Conservation (phyloP, 2,329 filamentous ascomycete genomes). For the Samsoniella hepiali region DNA sequence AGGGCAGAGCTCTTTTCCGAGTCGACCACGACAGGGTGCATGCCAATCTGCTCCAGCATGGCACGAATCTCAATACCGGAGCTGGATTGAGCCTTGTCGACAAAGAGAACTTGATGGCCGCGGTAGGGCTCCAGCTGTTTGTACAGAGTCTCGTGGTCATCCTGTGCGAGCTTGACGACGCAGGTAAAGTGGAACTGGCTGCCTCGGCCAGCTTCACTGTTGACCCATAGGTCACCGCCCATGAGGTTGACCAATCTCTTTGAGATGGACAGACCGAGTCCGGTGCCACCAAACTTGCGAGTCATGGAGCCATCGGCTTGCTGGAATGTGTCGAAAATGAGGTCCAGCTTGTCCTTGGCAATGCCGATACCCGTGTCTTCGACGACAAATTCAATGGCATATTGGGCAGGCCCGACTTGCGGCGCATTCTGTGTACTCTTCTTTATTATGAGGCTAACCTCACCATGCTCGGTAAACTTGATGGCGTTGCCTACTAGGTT, state of each 20-base stretch:
- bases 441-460: conserved; percentile 91
- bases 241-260: conserved; percentile 93
- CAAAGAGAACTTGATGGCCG: conserved; percentile 87
- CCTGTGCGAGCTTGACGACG: conserved; percentile 77
- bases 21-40: conserved; percentile 81
- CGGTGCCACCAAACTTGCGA: conserved; percentile 91
- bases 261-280: conserved; percentile 89
- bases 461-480: conserved; percentile 96
- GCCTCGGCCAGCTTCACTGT: conserved; percentile 84
- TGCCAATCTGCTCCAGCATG: conserved; percentile 75
- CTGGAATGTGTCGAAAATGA: conserved; percentile 99
- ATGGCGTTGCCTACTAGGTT: conserved; percentile 98
- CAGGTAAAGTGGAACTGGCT: conserved; percentile 98
- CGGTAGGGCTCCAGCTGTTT: conserved; percentile 87
- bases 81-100: conserved; percentile 82
- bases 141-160: conserved; percentile 73
- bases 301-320: conserved; percentile 97
- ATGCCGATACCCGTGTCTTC: conserved; percentile 97
- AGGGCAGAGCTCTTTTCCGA: conserved; percentile 64
- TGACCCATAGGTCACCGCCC: conserved; percentile 95
- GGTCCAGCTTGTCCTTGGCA: conserved; percentile 86
- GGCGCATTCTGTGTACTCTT: conserved; percentile 58
- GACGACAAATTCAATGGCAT: conserved; percentile 93
- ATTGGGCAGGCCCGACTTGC: conserved; percentile 66
- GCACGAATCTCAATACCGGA: conserved; percentile 71